Conservation (phyloP, 768 basidiomycete genomes). For the Lactarius hatsudake region DNA sequence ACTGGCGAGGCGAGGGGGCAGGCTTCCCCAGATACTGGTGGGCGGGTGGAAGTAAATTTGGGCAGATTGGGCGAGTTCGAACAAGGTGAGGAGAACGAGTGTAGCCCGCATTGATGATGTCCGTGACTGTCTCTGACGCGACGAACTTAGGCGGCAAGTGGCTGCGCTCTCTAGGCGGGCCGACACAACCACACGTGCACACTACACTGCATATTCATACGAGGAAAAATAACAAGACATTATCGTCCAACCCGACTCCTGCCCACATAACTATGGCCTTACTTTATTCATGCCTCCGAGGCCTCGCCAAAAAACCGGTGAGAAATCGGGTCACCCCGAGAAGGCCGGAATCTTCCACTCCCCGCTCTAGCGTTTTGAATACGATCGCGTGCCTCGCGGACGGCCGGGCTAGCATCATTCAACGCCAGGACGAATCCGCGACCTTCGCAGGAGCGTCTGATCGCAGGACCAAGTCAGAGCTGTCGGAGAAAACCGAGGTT, state of each 20-base stretch:
- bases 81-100: slow-evolving; percentile 16
- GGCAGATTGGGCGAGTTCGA: slow-evolving; percentile 19
- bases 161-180: neutral
- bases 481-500: slow-evolving; percentile 31
- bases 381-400: slow-evolving; percentile 17
- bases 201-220: neutral
- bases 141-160: neutral
- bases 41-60: slow-evolving; percentile 24
- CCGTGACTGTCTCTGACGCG: neutral
- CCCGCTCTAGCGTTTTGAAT: slow-evolving; percentile 6
- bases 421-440: slow-evolving; percentile 10
- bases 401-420: slow-evolving; percentile 3
- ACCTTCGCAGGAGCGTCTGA: slow-evolving; percentile 48
- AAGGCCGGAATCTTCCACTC: slow-evolving; percentile 15
- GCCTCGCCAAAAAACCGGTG: slow-evolving; percentile 1
- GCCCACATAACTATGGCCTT: slow-evolving; percentile 8
- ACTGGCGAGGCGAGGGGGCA: slow-evolving; percentile 39
- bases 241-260: neutral
- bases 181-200: slow-evolving; percentile 1
- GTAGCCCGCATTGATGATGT: slow-evolving; percentile 14
- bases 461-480: slow-evolving; percentile 36
- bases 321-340: neutral
- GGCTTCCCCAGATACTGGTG: neutral
- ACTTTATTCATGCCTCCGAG: neutral
- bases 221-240: neutral